These are phyloP conservation scores for Syzygium grande DNA, from an alignment of 345 rosid species.

Conservation along the genomic window DNA sequence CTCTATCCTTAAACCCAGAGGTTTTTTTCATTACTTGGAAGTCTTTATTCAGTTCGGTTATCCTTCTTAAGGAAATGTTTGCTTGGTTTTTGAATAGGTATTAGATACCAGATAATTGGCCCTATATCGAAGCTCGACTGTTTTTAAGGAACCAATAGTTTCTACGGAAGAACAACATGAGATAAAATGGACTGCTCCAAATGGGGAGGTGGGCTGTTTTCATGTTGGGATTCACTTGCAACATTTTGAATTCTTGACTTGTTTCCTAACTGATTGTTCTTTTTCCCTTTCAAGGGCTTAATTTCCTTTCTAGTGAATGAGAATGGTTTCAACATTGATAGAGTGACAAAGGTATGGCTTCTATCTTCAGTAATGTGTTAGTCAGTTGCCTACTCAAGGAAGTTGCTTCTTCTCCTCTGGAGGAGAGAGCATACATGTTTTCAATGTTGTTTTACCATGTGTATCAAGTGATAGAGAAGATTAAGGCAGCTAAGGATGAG, in stretches of 20 bases:
- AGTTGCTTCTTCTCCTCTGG: neutral
- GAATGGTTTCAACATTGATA: conserved; percentile 82
- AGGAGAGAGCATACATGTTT: neutral
- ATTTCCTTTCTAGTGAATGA: conserved; percentile 63
- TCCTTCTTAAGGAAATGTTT: too few species aligned
- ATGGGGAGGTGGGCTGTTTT: too few species aligned
- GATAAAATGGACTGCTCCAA: too few species aligned
- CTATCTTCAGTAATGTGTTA: neutral
- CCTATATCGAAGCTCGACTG: too few species aligned
- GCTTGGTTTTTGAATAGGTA: too few species aligned
- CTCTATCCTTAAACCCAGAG: too few species aligned
- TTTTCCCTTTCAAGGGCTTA: conserved; percentile 1
- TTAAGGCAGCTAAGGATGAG: conserved; percentile 82
- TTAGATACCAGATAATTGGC: too few species aligned
- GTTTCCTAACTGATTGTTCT: neutral
- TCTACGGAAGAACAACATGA: too few species aligned
- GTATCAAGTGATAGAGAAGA: conserved; percentile 71
- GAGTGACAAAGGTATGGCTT: conserved; percentile 60
- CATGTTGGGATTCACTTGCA: neutral
- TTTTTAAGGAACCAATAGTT: too few species aligned
- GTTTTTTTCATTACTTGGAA: too few species aligned
- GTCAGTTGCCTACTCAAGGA: neutral
- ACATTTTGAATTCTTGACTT: neutral
- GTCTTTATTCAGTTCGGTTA: too few species aligned
- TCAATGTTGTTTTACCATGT: neutral